A percentile compares a stretch with the other conserved stretches of the same genome.
Conservation (phyloP, 1,284 basidiomycete species). For the Retiboletus fuscus region DNA sequence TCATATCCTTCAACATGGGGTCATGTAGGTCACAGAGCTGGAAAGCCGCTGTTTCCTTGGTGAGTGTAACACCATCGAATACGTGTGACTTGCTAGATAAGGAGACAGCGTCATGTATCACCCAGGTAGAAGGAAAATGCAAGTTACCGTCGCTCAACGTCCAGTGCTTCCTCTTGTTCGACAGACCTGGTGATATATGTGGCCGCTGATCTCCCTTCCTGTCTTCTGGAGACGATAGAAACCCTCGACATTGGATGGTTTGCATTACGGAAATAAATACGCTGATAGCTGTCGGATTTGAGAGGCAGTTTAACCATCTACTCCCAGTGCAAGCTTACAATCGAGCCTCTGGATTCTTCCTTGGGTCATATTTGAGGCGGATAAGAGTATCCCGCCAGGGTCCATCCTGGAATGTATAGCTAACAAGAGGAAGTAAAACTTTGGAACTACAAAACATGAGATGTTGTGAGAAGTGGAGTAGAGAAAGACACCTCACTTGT, state of each 20-base stretch:
- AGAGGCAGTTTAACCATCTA: conserved; percentile 7
- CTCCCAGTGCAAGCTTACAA: conserved; percentile 63
- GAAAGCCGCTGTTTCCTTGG: conserved; percentile 89
- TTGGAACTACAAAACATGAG: conserved; percentile 68
- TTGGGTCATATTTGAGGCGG: conserved; percentile 90
- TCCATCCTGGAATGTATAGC: conserved; percentile 93
- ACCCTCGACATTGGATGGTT: conserved; percentile 82
- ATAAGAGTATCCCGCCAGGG: conserved; percentile 94
- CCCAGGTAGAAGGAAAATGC: conserved; percentile 10
- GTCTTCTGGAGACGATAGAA: conserved; percentile 74
- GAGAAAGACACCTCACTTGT: conserved; percentile 65
- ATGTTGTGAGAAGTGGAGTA: neutral
- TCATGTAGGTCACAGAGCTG: conserved; percentile 94
- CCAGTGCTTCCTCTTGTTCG: conserved; percentile 55
- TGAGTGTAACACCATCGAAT: conserved; percentile 87
- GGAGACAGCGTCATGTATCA: conserved; percentile 5
- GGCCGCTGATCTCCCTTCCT: conserved; percentile 59
- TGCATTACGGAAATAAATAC: conserved; percentile 85
- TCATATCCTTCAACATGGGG: conserved; percentile 82
- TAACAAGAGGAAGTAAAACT: conserved; percentile 73
- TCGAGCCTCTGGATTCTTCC: conserved; percentile 75
- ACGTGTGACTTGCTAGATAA: conserved; percentile 74
- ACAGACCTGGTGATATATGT: conserved; percentile 53
- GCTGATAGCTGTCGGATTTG: conserved; percentile 72
- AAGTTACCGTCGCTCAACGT: conserved; percentile 56